Base-by-base conservation (phyloP, 1,284 basidiomycete species). In the Golubevia sp. region DNA sequence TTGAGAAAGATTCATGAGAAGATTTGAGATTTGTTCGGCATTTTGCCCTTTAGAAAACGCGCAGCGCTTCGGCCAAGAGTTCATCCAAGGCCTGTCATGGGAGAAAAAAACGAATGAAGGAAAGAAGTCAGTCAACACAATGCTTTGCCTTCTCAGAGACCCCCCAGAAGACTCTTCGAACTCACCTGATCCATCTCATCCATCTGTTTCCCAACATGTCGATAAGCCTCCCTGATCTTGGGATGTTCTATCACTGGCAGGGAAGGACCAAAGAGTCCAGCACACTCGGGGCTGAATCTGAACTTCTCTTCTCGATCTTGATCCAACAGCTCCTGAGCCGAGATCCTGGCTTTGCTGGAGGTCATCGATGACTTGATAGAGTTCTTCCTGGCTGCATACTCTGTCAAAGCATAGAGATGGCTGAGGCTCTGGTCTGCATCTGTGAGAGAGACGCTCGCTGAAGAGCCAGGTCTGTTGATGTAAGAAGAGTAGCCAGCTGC, bases 361-460 rank as follows among this genome's bases (percentile, higher is more conserved):
- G 3, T 26, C 50, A 26, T 23, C 11, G 50, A 23, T 4, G 50
- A 52, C 7, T 57, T 24, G 26, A 13, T 27, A 2, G 8, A 20
- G 13, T 6, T 8, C 15, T 23, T 24, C 27, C 73, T 70, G 7
- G 73, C 71, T 0, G 75, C 77, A 2, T 71, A 71, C 34, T 79
- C 75, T 25, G 76, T 72, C 21, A 79, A 62, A 1, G 73, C 70
- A 60, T 76, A 77, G 24, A 79, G 68, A 27, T 76, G 70, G 30
- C 66, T 64, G 2, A 79, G 62, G 2, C 71, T 72, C 2, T 66
- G 65, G 27, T 77, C 73, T 58, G 68, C 73, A 1, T 63, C 18
- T 18, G 21, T 15, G 20, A 63, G 38, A 49, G 34, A 23, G 23
- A 25, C 25, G 55, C 48, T 23, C 24, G 18, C n/a, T 48, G 23